Evolutionary conservation across 2,329 filamentous ascomycete genomes (phyloP).

Genomic region (Dactylellina sp.): DNA sequence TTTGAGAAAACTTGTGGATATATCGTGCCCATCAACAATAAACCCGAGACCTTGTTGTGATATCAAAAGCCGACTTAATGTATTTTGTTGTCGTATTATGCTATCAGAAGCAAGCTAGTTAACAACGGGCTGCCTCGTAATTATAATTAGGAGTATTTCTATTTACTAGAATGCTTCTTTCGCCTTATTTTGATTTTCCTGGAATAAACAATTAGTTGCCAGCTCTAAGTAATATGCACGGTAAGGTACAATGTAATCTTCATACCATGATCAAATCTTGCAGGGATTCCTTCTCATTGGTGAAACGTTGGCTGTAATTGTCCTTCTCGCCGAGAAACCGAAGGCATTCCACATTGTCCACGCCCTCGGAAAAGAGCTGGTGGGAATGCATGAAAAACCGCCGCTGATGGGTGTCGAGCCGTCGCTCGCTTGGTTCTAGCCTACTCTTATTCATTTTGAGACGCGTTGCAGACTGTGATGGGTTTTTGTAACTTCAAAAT

Average conservation of each 20-base stretch:
- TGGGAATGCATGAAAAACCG: slow-evolving; percentile 17
- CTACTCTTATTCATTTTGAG: background rate
- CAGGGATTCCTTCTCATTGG: slow-evolving; percentile 15
- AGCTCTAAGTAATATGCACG: background rate
- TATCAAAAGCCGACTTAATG: slow-evolving; percentile 26
- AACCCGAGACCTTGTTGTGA: slow-evolving; percentile 21
- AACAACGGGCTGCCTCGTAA: background rate
- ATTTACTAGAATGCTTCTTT: slow-evolving; percentile 27
- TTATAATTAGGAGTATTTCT: background rate
- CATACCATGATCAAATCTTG: slow-evolving; percentile 23
- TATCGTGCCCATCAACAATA: slow-evolving; percentile 21
- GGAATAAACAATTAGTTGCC: background rate
- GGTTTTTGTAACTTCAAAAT: background rate
- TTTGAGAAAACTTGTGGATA: slow-evolving; percentile 29
- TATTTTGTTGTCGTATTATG: slow-evolving; percentile 37
- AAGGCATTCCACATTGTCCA: slow-evolving; percentile 34
- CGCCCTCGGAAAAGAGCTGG: slow-evolving; percentile 14
- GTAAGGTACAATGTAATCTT: background rate
- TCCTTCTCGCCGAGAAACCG: background rate
- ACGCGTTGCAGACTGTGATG: background rate
- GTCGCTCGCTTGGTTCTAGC: background rate
- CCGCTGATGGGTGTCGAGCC: slow-evolving; percentile 12
- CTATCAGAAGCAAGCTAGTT: slow-evolving; percentile 2
- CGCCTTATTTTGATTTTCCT: slow-evolving; percentile 25
- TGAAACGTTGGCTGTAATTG: background rate